These are phyloP conservation scores for Allium fistulosum DNA, from an alignment of 106 monocot species.

Conservation along the genomic window DNA sequence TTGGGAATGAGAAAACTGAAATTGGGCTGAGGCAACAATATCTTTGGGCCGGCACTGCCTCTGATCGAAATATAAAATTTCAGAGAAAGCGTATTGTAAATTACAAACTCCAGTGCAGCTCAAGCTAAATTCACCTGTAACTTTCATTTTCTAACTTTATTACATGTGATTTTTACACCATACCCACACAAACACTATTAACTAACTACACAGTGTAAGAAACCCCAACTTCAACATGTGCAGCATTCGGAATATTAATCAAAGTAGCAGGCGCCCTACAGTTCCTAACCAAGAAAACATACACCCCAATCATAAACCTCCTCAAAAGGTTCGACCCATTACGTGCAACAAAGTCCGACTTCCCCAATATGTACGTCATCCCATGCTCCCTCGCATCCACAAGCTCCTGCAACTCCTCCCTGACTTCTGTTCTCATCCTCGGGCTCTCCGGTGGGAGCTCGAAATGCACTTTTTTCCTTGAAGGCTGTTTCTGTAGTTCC, in stretches of 20 bases:
- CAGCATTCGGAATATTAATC: slow-evolving; percentile 10
- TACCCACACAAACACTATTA: background rate
- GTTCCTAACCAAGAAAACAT: slow-evolving; percentile 13
- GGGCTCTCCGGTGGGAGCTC: slow-evolving; percentile 13
- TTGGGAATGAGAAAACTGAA: no score
- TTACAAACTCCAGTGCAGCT: no score
- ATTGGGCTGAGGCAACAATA: no score
- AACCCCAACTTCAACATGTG: slow-evolving; percentile 11
- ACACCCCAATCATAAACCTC: slow-evolving; percentile 5
- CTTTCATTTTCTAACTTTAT: no score
- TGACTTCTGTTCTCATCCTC: background rate
- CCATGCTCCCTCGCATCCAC: slow-evolving; percentile 17
- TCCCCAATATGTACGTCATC: slow-evolving; percentile 10
- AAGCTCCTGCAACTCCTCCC: slow-evolving; percentile 18
- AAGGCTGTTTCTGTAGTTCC: background rate
- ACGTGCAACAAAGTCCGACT: background rate
- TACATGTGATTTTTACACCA: no score
- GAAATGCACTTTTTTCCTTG: slow-evolving; percentile 10
- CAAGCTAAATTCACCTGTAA: no score
- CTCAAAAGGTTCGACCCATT: slow-evolving; percentile 7
- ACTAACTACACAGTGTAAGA: slow-evolving; percentile 9
- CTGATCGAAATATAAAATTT: no score
- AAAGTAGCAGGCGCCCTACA: background rate
- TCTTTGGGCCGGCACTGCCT: no score
- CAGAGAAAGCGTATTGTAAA: no score